Evolutionary conservation across 768 basidiomycete genomes (phyloP).

Genomic region (Mrakia hoshinonis): DNA sequence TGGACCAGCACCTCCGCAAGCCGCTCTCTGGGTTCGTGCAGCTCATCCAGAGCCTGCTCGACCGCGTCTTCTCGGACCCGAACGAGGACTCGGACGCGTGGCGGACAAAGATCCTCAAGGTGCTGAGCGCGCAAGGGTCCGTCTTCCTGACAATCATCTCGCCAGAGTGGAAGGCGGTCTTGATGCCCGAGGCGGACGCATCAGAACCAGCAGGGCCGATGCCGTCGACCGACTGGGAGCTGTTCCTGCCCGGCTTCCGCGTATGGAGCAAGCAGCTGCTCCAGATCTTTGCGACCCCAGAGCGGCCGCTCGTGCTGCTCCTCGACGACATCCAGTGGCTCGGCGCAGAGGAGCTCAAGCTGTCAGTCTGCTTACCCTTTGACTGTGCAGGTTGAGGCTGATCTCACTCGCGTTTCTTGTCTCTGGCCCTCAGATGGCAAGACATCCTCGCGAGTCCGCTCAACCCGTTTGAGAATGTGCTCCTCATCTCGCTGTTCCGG

Average conservation of each 20-base stretch:
- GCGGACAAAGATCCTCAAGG: conserved; percentile 31
- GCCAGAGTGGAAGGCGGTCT: conserved; percentile 29
- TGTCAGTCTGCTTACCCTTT: not conserved
- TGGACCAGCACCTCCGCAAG: conserved; percentile 57
- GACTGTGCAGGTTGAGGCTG: no score
- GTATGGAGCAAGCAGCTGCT: not conserved
- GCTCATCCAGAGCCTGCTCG: conserved; percentile 35
- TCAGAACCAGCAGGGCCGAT: no score
- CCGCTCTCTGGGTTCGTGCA: conserved; percentile 44
- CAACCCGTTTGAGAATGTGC: conserved; percentile 16
- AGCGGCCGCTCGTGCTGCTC: conserved; percentile 4
- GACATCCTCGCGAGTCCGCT: not conserved
- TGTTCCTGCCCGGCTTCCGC: not conserved
- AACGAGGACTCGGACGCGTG: conserved; percentile 32
- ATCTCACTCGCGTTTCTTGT: not conserved
- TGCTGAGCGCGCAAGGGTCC: conserved; percentile 31
- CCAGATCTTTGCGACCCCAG: conserved; percentile 17
- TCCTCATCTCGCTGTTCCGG: conserved; percentile 15
- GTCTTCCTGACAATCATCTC: conserved; percentile 34
- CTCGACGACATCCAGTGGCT: conserved; percentile 25
- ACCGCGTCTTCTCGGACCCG: conserved; percentile 36
- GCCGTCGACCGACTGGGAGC: not conserved
- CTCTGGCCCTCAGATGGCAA: conserved; percentile 14
- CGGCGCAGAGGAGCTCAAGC: not conserved
- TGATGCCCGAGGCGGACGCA: conserved; percentile 6